Base-by-base conservation (phyloP, 2,329 filamentous ascomycete genomes). In the Ophiostoma perfectum region DNA sequence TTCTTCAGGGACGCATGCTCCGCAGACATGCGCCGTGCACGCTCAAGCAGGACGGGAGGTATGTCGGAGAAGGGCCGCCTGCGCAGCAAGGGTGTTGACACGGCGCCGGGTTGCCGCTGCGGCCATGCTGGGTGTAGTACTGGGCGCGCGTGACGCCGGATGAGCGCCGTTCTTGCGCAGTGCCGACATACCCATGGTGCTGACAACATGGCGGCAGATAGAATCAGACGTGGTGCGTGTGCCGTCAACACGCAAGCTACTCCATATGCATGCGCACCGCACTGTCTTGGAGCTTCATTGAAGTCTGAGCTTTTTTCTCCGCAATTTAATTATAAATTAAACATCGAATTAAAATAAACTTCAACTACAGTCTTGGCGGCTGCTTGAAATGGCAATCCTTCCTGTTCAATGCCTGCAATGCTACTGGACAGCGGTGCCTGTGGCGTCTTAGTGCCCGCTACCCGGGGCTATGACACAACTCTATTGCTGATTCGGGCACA, bases 1-100 rank as follows among this genome's bases (percentile, higher is more conserved):
- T 76, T 76, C 65, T 81, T 80, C n/a, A 90, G 80, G 62, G 80
- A 76, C 42, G 82, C 80, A 73, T 90, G 83, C 72, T 90, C 88
- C 71, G 78, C 78, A 0, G 85, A 80, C 62, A 90, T 78, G 70
- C 80, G 80, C 44, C 82, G 81, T 8, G 88, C 88, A 71, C 88
- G 84, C 58, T 83, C 80, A 69, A 90, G 81, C 67, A 90, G 82
- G 58, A 82, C 82, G 9, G 81, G 78, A 0, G 86, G 84, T 36
- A 86, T 79, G 73, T 47, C 74, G 74, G n/a, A 64, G 36, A 14
- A 66, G 8, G 39, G 52, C 71, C 39, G 7, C 14, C 41, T 27
- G 8, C 49, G 63, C n/a, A 36, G 18, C 41, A 72, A 75, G 70
- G 16, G 80, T 81, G 74, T 81, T 84, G 75, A 78, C 78, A 72